Base-by-base conservation (phyloP, 2,329 filamentous ascomycete species). In the Macrophomina pseudophaseolina region DNA sequence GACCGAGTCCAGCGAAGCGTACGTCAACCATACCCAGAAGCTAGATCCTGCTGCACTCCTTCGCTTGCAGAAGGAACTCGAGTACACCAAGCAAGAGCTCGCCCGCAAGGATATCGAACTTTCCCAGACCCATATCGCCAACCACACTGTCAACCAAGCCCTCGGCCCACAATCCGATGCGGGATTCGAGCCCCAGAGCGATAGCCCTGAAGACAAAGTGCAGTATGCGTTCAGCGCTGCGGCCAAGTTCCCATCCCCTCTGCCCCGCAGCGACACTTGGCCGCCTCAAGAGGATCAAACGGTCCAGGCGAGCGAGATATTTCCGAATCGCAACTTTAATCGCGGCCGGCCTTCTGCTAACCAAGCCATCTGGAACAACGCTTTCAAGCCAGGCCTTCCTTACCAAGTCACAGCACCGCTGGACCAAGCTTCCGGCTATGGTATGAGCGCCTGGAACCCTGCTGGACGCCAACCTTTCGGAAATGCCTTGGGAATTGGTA, bases 91-190 rank as follows among this genome's bases (percentile, higher is more conserved):
- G 68, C 88, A 84, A 74, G 86, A 89, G 73, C 91, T 94, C 73
- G 86, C 85, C 53, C 88, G 87, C 66, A 88, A 93, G 74, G 90
- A 91, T 67, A 85, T 91, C 64, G 89, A 93, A 79, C 83, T 92
- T 68, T 84, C 87, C 46, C 87, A 91, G 69, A 88, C 84, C 30
- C 87, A 88, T 35, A 84, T 87, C 66, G 81, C 82, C 40, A 88
- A 87, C 72, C 81, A 86, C 64, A 90, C 87, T 11, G 79, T 86
- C 65, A 86, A 88, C 56, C 85, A 87, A 71, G 78, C 76, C 8
- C 80, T 86, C 64, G 82, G 84, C n/a, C 79, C 81, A 68, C 78
- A 80, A 5, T 81, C 81, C 5, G 85, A 87, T 69, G 75, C 78
- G 46, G 84, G 86, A 65, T 85, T 84, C 70, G 78, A 76, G 65